Evolutionary conservation across 352 stramenopile species (phyloP).

Genomic region (Phytopythium montanum): DNA sequence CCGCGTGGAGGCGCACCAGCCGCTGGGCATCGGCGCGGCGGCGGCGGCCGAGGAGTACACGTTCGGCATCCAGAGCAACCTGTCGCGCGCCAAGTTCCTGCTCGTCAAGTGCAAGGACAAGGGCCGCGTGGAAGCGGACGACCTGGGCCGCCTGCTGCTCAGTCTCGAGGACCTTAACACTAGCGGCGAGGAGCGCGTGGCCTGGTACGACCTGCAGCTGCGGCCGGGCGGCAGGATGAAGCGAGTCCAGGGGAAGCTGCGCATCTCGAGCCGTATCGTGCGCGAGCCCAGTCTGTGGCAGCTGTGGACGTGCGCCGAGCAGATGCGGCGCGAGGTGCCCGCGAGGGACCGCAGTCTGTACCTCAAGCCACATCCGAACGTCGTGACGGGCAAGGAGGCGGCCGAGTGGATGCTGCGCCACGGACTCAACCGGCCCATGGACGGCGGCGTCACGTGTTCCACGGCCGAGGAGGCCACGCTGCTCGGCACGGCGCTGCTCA

Average conservation of each 20-base stretch:
- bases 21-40: conserved; percentile 79
- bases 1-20: conserved; percentile 73
- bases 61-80: conserved; percentile 77
- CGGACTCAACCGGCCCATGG: conserved; percentile 79
- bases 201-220: conserved; percentile 85
- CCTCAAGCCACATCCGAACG: conserved; percentile 72
- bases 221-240: conserved; percentile 83
- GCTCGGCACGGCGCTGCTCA: conserved; percentile 67
- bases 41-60: conserved; percentile 84
- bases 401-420: conserved; percentile 87
- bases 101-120: conserved; percentile 89
- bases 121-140: conserved; percentile 76
- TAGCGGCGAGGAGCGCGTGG: conserved; percentile 72
- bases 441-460: conserved; percentile 80
- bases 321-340: conserved; percentile 76
- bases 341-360: conserved; percentile 76
- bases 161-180: conserved; percentile 84
- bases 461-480: conserved; percentile 79
- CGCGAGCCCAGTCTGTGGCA: conserved; percentile 80
- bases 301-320: conserved; percentile 79
- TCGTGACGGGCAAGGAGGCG: conserved; percentile 78
- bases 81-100: conserved; percentile 75
- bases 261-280: conserved; percentile 83
- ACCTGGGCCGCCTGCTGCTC: conserved; percentile 72
- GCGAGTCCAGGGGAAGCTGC: conserved; percentile 76